phyloP scores from a whole-genome alignment of 345 rosid species.

The Sonneratia caseolaris region DNA sequence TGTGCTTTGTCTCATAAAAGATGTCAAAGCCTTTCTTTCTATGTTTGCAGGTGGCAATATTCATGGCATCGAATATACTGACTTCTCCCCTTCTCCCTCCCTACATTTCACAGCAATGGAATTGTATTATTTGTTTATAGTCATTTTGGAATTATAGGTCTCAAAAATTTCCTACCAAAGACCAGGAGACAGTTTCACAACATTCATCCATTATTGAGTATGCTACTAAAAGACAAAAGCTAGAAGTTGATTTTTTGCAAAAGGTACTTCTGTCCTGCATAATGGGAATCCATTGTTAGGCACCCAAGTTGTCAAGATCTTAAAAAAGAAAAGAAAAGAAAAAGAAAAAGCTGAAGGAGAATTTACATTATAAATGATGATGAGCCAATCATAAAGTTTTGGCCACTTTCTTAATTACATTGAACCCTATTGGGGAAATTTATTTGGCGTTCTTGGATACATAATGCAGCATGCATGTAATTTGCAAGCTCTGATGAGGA shows the following conservation, averaged over 20 bases:
- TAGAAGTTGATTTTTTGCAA: conserved; percentile 55
- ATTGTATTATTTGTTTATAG: not conserved
- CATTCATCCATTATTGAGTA: conserved; percentile 27
- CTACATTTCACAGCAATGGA: not conserved
- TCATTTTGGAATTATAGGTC: conserved; percentile 25
- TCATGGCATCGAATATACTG: no score
- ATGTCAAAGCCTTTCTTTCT: not conserved
- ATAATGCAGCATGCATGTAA: no score
- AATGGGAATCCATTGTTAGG: not conserved
- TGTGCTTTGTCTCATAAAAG: not conserved
- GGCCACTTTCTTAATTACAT: not conserved
- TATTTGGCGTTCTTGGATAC: not conserved
- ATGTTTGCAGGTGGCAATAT: not conserved
- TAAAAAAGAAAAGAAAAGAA: not conserved
- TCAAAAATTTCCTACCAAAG: conserved; percentile 22
- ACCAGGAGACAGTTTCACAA: conserved; percentile 26
- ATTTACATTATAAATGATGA: not conserved
- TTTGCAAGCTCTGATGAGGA: not conserved
- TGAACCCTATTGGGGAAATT: not conserved
- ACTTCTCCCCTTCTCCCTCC: not conserved
- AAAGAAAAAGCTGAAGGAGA: no score
- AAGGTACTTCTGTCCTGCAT: conserved; percentile 39
- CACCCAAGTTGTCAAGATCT: not conserved
- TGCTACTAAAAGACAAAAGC: conserved; percentile 75
- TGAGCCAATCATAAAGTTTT: not conserved